phyloP scores from a whole-genome alignment of 306 rosid genomes.

The Glycine tomentella region DNA sequence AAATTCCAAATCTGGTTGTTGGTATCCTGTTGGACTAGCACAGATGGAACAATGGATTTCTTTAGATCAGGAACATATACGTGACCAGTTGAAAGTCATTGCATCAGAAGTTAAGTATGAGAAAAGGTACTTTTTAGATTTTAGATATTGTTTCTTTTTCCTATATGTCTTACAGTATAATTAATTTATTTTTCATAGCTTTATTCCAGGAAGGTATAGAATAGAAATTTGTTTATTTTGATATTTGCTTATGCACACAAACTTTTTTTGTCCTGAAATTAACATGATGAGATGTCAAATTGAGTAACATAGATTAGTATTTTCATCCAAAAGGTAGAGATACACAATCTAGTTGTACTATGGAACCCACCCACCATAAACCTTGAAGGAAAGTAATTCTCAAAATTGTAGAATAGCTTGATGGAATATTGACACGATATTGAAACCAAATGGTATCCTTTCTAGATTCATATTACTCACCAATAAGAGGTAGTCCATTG shows the following conservation, averaged over 20 bases:
- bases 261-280: background rate
- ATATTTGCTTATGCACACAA: too few relatives aligned
- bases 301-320: background rate
- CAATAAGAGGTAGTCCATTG: background rate
- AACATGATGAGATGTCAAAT: conserved; percentile 5
- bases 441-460: conserved; percentile 22
- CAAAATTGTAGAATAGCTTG: conserved; percentile 25
- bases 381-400: conserved; percentile 19
- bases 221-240: too few relatives aligned
- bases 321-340: too few relatives aligned
- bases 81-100: conserved; percentile 59
- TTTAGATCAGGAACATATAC: conserved; percentile 58
- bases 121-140: conserved; percentile 60
- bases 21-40: conserved; percentile 73
- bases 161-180: background rate
- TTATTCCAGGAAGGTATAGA: background rate
- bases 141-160: conserved; percentile 19
- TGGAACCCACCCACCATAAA: background rate
- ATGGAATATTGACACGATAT: conserved; percentile 8
- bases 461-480: background rate
- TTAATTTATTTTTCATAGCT: background rate
- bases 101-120: conserved; percentile 57
- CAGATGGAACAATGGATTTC: conserved; percentile 79
- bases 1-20: conserved; percentile 48
- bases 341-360: too few relatives aligned